Conservation (phyloP, 495 filamentous ascomycete species). For the Ramalina intermedia region DNA sequence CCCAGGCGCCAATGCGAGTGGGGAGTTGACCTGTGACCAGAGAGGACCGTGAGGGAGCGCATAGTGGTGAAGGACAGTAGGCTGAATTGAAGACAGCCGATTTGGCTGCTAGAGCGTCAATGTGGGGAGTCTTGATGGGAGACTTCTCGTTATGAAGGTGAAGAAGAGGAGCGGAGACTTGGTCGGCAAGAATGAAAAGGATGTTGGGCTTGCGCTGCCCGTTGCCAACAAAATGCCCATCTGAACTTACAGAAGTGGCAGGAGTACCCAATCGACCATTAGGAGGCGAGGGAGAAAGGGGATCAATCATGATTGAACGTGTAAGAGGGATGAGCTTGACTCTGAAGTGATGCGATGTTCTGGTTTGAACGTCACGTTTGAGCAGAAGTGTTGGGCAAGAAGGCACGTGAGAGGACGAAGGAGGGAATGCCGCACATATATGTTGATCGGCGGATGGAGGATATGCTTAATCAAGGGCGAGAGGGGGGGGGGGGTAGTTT, state of each 20-base stretch:
- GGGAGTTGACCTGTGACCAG: conserved; percentile 81
- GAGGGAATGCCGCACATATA: too few species aligned
- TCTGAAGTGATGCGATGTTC: background rate
- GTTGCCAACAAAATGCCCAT: background rate
- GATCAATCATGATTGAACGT: too few species aligned
- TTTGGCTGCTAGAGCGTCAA: conserved; percentile 61
- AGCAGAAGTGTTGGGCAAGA: too few species aligned
- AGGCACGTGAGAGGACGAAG: too few species aligned
- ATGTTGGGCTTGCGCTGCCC: conserved; percentile 46
- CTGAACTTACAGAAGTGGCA: conserved; percentile 1
- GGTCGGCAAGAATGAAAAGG: conserved; percentile 84
- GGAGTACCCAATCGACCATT: background rate
- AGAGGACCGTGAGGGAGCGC: conserved; percentile 75
- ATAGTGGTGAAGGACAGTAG: conserved; percentile 81
- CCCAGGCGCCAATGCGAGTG: conserved; percentile 72
- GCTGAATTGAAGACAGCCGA: conserved; percentile 78
- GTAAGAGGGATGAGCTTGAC: background rate
- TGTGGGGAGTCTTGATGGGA: conserved; percentile 71
- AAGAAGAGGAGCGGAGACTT: conserved; percentile 72
- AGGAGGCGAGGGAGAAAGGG: too few species aligned
- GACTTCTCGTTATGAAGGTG: conserved; percentile 71
- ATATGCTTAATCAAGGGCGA: too few species aligned
- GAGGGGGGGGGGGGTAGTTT: too few species aligned
- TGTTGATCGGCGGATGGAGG: too few species aligned
- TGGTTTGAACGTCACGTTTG: too few species aligned